Conservation (phyloP, 768 basidiomycete genomes). For the Dacryopinax spathularia region DNA sequence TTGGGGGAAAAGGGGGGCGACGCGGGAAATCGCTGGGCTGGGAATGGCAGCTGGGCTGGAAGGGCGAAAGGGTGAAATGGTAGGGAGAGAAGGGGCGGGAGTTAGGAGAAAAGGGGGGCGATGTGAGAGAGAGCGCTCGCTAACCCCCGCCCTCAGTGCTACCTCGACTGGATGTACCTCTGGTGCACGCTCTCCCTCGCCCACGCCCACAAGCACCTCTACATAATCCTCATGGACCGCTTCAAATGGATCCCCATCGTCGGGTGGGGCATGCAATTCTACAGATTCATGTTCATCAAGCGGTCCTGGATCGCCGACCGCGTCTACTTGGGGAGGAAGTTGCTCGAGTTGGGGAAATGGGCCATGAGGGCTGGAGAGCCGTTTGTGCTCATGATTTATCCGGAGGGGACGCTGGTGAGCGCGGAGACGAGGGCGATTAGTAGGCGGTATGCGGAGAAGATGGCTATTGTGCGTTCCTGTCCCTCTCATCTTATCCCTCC, state of each 20-base stretch:
- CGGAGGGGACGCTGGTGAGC: conserved; percentile 91
- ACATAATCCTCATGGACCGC: conserved; percentile 85
- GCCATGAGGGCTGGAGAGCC: conserved; percentile 25
- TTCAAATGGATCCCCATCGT: conserved; percentile 74
- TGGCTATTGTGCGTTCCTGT: conserved; percentile 56
- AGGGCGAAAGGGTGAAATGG: no score
- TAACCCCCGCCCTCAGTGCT: conserved; percentile 15
- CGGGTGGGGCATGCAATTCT: conserved; percentile 93
- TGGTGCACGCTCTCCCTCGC: conserved; percentile 72
- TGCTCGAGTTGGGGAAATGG: conserved; percentile 49
- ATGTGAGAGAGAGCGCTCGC: background rate
- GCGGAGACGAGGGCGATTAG: conserved; percentile 72
- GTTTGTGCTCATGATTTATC: conserved; percentile 75
- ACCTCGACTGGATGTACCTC: conserved; percentile 49
- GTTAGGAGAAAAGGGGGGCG: no score
- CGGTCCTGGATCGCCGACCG: conserved; percentile 84
- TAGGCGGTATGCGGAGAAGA: conserved; percentile 75
- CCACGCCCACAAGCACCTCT: conserved; percentile 53
- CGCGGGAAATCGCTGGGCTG: no score
- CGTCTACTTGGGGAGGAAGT: conserved; percentile 44
- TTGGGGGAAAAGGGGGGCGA: no score
- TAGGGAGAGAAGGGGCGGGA: no score
- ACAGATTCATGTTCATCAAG: conserved; percentile 81
- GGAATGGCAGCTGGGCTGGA: no score
- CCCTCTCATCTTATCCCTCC: conserved; percentile 7